A percentile compares a stretch with the other conserved stretches of the same genome.
phyloP scores from a whole-genome alignment of 768 basidiomycete species.

The Rhizopogon salebrosus region DNA sequence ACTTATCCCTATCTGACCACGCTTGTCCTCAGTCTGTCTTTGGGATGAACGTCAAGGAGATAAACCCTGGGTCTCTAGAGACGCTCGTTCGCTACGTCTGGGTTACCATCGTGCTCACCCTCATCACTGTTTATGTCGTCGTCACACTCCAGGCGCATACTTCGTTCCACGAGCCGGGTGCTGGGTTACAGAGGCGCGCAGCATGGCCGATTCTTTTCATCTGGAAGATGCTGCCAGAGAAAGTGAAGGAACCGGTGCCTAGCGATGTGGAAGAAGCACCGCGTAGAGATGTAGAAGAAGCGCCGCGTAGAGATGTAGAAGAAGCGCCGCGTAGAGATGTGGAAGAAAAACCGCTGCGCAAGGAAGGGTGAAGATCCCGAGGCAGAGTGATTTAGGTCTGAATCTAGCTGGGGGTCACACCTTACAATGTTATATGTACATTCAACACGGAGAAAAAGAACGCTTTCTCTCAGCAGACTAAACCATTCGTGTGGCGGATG shows the following conservation, averaged over 20 bases:
- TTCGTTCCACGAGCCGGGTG: conserved; percentile 11
- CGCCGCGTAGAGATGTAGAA: too few relatives aligned
- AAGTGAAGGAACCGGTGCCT: too few relatives aligned
- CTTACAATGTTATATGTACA: too few relatives aligned
- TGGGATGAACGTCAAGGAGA: conserved; percentile 52
- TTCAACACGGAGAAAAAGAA: too few relatives aligned
- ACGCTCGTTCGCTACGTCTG: conserved; percentile 36
- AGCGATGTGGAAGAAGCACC: too few relatives aligned
- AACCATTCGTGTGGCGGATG: neutral
- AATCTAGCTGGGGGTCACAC: too few relatives aligned
- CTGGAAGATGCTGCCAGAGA: neutral
- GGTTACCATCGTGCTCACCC: conserved; percentile 41
- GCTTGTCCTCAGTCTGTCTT: conserved; percentile 36
- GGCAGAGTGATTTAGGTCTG: too few relatives aligned
- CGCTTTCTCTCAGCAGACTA: too few relatives aligned
- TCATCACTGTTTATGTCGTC: conserved; percentile 49
- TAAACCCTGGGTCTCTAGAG: conserved; percentile 28
- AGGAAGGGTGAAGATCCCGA: too few relatives aligned
- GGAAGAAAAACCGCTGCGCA: too few relatives aligned
- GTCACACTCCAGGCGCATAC: conserved; percentile 42
- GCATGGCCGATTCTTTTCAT: conserved; percentile 17
- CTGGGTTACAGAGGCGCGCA: conserved; percentile 14
- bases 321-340: too few relatives aligned
- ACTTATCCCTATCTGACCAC: neutral
- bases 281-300: too few relatives aligned